These are phyloP conservation scores for Pythium rishiriense DNA, from an alignment of 352 stramenopile species.

Conservation along the genomic window DNA sequence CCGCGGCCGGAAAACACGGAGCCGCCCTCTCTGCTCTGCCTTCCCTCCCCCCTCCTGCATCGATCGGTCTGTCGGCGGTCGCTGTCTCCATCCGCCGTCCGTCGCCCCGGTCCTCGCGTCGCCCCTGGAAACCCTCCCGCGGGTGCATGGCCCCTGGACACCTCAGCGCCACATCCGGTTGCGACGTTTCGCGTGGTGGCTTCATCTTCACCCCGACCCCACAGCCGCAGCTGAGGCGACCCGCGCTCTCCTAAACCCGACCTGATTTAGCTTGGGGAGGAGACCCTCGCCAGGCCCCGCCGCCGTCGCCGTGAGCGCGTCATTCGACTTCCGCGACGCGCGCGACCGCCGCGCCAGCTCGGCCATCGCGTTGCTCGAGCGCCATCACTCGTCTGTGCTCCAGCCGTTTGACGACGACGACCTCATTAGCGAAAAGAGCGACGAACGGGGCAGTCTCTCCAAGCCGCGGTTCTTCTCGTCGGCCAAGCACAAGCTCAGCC, in stretches of 20 bases:
- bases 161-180: not conserved
- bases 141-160: too few species aligned
- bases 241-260: slow-evolving; percentile 5
- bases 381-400: slow-evolving; percentile 14
- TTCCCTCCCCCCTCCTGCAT: not conserved
- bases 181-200: not conserved
- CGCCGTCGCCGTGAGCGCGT: slow-evolving; percentile 11
- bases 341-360: slow-evolving; percentile 23
- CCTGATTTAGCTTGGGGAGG: not conserved
- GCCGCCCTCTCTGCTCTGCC: slow-evolving; percentile 2
- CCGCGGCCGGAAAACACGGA: slow-evolving; percentile 7
- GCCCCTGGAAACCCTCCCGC: too few species aligned
- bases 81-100: not conserved
- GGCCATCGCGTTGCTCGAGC: slow-evolving; percentile 22
- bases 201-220: not conserved
- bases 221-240: not conserved
- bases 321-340: slow-evolving; percentile 7
- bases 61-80: not conserved
- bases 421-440: slow-evolving; percentile 10
- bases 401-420: slow-evolving; percentile 9
- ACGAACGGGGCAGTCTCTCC: not conserved
- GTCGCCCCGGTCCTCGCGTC: not conserved
- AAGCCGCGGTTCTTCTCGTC: not conserved
- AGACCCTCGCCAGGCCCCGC: not conserved
- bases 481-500: not conserved